phyloP scores from a whole-genome alignment of 352 stramenopile genomes.

The Aphanomyces stellatus region DNA sequence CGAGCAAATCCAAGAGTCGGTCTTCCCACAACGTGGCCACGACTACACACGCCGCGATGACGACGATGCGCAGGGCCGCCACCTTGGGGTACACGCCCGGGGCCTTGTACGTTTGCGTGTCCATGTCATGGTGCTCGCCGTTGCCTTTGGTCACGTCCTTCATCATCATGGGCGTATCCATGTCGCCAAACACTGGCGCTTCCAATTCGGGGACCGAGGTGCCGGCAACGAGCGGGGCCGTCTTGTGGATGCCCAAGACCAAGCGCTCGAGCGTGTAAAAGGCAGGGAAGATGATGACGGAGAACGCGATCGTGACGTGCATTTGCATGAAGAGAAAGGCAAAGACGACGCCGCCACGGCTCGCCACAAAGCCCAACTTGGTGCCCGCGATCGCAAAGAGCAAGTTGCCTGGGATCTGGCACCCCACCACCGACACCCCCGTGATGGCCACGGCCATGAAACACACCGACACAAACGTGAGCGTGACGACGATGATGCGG shows the following conservation, averaged over 20 bases:
- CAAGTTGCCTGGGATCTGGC: slow-evolving; percentile 23
- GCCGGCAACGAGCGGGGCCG: too few species aligned
- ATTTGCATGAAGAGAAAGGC: slow-evolving; percentile 23
- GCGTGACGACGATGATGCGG: slow-evolving; percentile 41
- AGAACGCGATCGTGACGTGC: slow-evolving; percentile 23
- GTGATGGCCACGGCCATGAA: slow-evolving; percentile 19
- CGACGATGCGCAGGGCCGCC: not conserved
- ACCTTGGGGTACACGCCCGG: slow-evolving; percentile 11
- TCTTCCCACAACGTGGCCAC: slow-evolving; percentile 7
- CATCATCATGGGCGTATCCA: too few species aligned
- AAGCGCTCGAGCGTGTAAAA: slow-evolving; percentile 3
- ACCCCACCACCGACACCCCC: slow-evolving; percentile 19
- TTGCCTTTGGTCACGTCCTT: not conserved
- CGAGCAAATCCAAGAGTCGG: not conserved
- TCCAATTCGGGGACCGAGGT: too few species aligned
- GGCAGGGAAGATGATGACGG: not conserved
- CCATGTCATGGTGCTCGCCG: not conserved
- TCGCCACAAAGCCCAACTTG: slow-evolving; percentile 16
- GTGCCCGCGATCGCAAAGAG: slow-evolving; percentile 21
- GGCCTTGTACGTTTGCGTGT: not conserved
- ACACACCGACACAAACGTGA: slow-evolving; percentile 46
- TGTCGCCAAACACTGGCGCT: too few species aligned
- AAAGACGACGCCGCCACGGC: slow-evolving; percentile 19
- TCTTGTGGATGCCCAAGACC: slow-evolving; percentile 3
- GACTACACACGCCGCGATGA: not conserved